These are phyloP conservation scores for Cordia subcordata DNA, from an alignment of 257 asterid species.

Conservation along the genomic window DNA sequence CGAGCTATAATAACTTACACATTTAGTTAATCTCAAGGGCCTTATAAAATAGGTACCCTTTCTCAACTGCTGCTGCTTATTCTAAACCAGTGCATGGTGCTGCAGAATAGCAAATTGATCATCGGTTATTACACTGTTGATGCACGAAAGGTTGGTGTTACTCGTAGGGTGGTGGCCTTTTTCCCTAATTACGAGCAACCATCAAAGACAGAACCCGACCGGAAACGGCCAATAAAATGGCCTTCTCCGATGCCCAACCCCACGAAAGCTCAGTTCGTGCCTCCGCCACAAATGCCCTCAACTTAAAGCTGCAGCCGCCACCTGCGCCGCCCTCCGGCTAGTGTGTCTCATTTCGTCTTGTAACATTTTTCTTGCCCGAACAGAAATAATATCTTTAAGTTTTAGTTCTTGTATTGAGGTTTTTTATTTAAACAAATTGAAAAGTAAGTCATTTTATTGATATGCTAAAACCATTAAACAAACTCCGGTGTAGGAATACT, in stretches of 20 bases:
- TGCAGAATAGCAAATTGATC: neutral
- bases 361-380: too few species aligned
- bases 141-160: neutral
- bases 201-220: neutral
- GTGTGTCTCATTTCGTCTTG: too few species aligned
- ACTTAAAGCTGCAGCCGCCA: neutral
- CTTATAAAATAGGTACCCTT: neutral
- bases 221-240: neutral
- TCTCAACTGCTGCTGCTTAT: neutral
- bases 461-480: too few species aligned
- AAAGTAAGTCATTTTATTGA: too few species aligned
- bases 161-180: neutral
- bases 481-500: too few species aligned
- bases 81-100: neutral
- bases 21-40: neutral
- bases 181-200: neutral
- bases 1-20: too few species aligned
- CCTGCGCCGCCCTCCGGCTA: neutral
- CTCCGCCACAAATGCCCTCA: neutral
- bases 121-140: neutral
- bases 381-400: too few species aligned
- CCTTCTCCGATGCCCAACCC: neutral
- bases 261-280: neutral
- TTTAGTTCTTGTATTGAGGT: too few species aligned
- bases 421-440: too few species aligned